Conservation (phyloP, 2,329 filamentous ascomycete species). For the Pyrenochaeta sp. region DNA sequence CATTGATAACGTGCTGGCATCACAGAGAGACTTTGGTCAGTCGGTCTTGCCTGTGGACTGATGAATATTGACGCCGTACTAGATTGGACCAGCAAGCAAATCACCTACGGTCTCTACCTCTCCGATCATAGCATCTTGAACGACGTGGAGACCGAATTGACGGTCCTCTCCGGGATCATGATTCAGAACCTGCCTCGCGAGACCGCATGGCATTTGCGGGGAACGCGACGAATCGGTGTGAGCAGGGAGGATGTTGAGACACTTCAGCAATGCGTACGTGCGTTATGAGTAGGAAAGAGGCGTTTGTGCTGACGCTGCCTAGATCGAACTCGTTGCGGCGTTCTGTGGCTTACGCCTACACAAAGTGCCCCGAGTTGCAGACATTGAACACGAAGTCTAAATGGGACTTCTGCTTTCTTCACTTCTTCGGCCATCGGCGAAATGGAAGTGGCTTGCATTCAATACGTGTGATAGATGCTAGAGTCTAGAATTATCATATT, state of each 20-base stretch:
- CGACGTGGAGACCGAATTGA: conserved; percentile 64
- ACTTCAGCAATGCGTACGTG: conserved; percentile 52
- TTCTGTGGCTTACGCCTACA: conserved; percentile 39
- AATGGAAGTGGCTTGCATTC: background rate
- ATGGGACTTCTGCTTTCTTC: background rate
- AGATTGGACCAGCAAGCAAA: conserved; percentile 62
- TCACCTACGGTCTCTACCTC: conserved; percentile 67
- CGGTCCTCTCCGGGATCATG: conserved; percentile 65
- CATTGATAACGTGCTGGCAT: conserved; percentile 51
- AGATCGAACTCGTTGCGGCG: conserved; percentile 43
- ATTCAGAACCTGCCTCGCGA: conserved; percentile 64
- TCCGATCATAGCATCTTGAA: conserved; percentile 64
- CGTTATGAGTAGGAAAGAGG: no score
- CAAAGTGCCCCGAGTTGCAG: conserved; percentile 40
- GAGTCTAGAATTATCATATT: background rate
- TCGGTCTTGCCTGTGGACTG: background rate
- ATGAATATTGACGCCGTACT: background rate
- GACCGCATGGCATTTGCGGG: conserved; percentile 65
- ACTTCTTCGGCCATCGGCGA: background rate
- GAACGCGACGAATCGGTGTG: conserved; percentile 59
- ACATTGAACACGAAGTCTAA: conserved; percentile 46
- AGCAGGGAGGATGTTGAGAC: conserved; percentile 55
- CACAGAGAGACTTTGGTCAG: conserved; percentile 57
- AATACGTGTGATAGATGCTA: background rate
- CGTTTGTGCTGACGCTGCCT: conserved; percentile 9